Evolutionary conservation across 495 filamentous ascomycete species (phyloP).

Genomic region (Xylaria castorea): DNA sequence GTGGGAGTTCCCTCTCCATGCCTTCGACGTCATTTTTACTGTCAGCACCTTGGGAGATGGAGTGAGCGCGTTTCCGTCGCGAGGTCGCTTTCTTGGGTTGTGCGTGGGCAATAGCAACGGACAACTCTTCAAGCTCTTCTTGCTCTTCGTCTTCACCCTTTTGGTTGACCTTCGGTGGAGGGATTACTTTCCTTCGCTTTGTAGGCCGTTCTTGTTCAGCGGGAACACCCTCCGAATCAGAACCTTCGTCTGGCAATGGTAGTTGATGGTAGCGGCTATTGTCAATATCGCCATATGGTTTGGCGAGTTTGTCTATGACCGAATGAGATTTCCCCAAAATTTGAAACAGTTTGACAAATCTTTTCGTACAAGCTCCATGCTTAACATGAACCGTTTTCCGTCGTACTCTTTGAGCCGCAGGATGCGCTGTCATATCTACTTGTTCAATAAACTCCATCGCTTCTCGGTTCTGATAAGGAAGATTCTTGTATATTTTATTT

Average conservation of each 20-base stretch:
- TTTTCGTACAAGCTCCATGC: conserved; percentile 56
- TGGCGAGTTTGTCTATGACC: conserved; percentile 31
- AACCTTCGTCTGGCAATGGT: conserved; percentile 41
- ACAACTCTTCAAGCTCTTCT: conserved; percentile 34
- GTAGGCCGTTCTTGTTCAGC: conserved; percentile 23
- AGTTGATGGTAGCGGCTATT: conserved; percentile 37
- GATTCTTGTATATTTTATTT: conserved; percentile 48
- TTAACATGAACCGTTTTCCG: conserved; percentile 48
- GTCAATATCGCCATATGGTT: conserved; percentile 41
- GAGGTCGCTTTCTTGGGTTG: conserved; percentile 23
- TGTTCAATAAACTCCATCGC: conserved; percentile 46
- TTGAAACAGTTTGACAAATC: conserved; percentile 53
- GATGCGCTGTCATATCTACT: conserved; percentile 44
- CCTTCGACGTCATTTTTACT: conserved; percentile 31
- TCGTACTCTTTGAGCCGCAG: conserved; percentile 47
- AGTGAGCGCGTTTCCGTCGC: conserved; percentile 20
- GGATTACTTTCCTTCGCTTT: conserved; percentile 36
- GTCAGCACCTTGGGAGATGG: conserved; percentile 9
- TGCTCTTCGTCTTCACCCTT: conserved; percentile 35
- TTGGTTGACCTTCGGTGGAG: neutral
- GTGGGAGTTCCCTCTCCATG: conserved; percentile 31
- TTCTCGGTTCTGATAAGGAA: conserved; percentile 40
- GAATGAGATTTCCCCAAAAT: conserved; percentile 43
- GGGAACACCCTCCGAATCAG: conserved; percentile 37
- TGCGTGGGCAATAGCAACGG: conserved; percentile 17